phyloP scores from a whole-genome alignment of 768 basidiomycete species.

The Lentinula raphanica region DNA sequence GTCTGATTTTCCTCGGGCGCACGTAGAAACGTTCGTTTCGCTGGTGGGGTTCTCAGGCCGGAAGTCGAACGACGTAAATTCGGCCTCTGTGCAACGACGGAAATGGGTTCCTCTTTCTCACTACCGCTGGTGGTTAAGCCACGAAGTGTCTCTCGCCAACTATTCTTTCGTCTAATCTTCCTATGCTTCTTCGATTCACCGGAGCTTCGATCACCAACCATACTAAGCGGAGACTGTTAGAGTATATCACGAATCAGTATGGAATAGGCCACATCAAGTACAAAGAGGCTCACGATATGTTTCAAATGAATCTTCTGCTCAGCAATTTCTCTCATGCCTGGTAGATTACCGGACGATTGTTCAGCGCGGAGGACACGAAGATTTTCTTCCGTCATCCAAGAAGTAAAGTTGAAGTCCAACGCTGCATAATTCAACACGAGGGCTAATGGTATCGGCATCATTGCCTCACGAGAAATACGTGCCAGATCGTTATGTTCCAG shows the following conservation, averaged over 20 bases:
- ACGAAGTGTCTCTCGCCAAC: constrained; percentile 57
- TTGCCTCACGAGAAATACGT: constrained; percentile 27
- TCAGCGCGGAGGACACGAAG: constrained; percentile 82
- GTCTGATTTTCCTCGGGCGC: constrained; percentile 47
- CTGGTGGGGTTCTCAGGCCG: constrained; percentile 23
- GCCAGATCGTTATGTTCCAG: constrained; percentile 46
- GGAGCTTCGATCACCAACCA: constrained; percentile 70
- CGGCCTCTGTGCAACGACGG: constrained; percentile 11
- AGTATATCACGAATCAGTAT: constrained; percentile 5
- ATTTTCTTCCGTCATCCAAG: constrained; percentile 89
- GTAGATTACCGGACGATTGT: constrained; percentile 78
- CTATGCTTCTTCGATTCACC: constrained; percentile 28
- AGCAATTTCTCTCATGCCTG: constrained; percentile 62
- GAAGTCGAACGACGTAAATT: constrained; percentile 20
- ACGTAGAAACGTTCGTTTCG: constrained; percentile 16
- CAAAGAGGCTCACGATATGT: constrained; percentile 47
- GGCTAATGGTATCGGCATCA: constrained; percentile 69
- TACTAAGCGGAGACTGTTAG: constrained; percentile 72
- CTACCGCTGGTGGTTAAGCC: constrained; percentile 40
- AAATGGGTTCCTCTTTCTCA: constrained; percentile 24
- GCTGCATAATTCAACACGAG: constrained; percentile 88
- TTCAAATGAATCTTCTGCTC: constrained; percentile 85
- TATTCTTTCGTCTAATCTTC: constrained; percentile 48
- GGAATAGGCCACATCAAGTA: background rate
- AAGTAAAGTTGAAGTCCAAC: constrained; percentile 96